These are phyloP conservation scores for Cryptococcus sp. DNA, from an alignment of 1,284 basidiomycete species.

Conservation along the genomic window DNA sequence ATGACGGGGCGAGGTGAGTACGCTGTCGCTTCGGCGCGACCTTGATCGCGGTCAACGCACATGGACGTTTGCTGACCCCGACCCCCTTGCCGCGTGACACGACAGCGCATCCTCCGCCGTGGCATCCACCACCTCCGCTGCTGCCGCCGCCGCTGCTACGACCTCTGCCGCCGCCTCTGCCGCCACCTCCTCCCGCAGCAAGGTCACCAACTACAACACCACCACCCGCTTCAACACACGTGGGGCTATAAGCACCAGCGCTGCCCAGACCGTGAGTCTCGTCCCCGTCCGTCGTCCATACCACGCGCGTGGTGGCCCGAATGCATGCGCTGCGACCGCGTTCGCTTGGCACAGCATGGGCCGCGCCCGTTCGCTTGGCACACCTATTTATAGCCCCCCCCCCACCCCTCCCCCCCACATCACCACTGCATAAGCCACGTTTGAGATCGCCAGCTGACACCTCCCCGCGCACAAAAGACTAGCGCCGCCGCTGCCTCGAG, in stretches of 20 bases:
- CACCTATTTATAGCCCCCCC: too few species aligned
- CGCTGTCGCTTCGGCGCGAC: too few species aligned
- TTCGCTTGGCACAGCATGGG: too few species aligned
- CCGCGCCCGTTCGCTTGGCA: too few species aligned
- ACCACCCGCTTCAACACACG: conserved; percentile 8
- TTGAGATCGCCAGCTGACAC: background rate
- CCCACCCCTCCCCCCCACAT: too few species aligned
- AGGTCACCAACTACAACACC: conserved; percentile 14
- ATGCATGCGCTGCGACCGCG: too few species aligned
- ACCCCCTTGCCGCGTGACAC: too few species aligned
- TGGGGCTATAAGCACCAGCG: conserved; percentile 3
- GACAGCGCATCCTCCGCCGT: conserved; percentile 2
- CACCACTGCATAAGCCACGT: background rate
- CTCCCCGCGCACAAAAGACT: background rate
- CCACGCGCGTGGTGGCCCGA: too few species aligned
- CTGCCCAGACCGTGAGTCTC: conserved; percentile 15
- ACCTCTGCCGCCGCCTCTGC: conserved; percentile 1
- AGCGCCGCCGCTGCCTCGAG: background rate
- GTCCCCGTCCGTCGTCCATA: background rate
- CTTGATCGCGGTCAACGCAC: too few species aligned
- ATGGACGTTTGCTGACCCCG: too few species aligned
- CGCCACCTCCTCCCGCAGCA: conserved; percentile 1
- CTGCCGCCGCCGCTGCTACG: conserved; percentile 4
- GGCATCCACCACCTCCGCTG: conserved; percentile 6
- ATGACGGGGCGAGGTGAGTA: conserved; percentile 11